A percentile compares a stretch with the other conserved stretches of the same genome.
phyloP scores from a whole-genome alignment of 305 asterid genomes.

The Withania somnifera region DNA sequence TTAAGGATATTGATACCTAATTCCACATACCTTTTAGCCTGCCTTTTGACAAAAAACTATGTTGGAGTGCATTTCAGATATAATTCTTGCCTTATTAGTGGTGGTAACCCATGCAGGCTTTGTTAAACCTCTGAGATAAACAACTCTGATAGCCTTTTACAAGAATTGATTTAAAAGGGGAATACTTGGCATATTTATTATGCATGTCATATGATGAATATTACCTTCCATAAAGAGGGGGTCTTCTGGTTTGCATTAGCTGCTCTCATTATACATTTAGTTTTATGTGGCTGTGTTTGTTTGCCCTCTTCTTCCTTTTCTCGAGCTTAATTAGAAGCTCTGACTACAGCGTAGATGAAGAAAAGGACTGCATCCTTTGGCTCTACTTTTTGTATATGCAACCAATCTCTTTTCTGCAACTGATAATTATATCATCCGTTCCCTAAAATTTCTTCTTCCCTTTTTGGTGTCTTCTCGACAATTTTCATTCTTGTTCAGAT shows the following conservation, averaged over 20 bases:
- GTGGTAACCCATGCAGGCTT: background rate
- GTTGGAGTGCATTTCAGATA: background rate
- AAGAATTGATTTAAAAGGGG: background rate
- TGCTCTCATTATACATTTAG: background rate
- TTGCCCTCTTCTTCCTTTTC: background rate
- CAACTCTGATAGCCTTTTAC: background rate
- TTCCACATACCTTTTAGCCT: background rate
- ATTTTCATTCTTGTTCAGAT: slow-evolving; percentile 39
- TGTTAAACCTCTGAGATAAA: background rate
- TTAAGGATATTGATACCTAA: background rate
- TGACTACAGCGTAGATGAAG: background rate
- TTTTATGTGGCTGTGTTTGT: background rate
- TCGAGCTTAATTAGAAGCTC: background rate
- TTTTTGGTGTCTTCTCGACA: background rate
- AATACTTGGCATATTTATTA: background rate
- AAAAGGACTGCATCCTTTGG: background rate
- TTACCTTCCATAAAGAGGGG: background rate
- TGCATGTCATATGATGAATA: background rate
- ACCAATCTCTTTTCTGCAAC: background rate
- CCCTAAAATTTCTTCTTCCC: background rate
- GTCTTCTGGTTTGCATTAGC: background rate
- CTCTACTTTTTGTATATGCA: background rate
- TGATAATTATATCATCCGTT: slow-evolving; percentile 7
- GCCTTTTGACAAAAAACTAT: background rate
- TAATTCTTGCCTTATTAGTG: background rate